These are phyloP conservation scores for Centella asiatica DNA, from an alignment of 129 eudicot genomes.

Conservation along the genomic window DNA sequence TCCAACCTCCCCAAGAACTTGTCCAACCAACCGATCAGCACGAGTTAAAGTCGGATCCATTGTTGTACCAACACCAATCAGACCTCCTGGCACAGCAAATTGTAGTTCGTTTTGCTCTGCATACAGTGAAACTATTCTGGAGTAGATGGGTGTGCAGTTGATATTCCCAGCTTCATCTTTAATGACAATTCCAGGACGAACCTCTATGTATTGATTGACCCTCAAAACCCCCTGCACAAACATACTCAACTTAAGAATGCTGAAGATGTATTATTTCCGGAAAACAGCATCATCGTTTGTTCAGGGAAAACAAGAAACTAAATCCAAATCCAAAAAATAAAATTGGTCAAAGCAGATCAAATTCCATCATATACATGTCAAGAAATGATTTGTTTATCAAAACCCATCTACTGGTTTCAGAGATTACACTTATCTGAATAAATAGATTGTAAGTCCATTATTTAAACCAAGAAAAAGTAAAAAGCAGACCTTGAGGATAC, in stretches of 20 bases:
- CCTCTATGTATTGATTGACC: slow-evolving; percentile 84
- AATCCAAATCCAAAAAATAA: background rate
- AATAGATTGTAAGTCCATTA: background rate
- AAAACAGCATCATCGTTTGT: background rate
- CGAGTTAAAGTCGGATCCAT: slow-evolving; percentile 98
- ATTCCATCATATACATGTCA: background rate
- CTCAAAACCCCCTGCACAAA: slow-evolving; percentile 83
- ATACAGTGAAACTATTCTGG: slow-evolving; percentile 83
- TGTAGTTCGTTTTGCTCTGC: slow-evolving; percentile 96
- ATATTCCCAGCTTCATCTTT: slow-evolving; percentile 90
- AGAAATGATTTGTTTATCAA: background rate
- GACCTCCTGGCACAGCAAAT: slow-evolving; percentile 97
- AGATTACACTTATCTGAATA: background rate
- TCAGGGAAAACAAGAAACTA: background rate
- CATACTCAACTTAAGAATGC: background rate
- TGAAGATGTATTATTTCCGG: background rate
- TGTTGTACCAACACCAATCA: slow-evolving; percentile 96
- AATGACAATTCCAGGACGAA: slow-evolving; percentile 93
- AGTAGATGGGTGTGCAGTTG: slow-evolving; percentile 90
- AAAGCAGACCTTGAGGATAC: slow-evolving; percentile 76
- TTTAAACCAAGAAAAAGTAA: background rate
- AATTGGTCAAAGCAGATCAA: background rate
- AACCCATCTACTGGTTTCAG: background rate
- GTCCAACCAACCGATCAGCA: slow-evolving; percentile 97
- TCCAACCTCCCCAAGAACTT: slow-evolving; percentile 98